Base-by-base conservation (phyloP, 345 rosid species). In the Eucalyptus polybractea region DNA sequence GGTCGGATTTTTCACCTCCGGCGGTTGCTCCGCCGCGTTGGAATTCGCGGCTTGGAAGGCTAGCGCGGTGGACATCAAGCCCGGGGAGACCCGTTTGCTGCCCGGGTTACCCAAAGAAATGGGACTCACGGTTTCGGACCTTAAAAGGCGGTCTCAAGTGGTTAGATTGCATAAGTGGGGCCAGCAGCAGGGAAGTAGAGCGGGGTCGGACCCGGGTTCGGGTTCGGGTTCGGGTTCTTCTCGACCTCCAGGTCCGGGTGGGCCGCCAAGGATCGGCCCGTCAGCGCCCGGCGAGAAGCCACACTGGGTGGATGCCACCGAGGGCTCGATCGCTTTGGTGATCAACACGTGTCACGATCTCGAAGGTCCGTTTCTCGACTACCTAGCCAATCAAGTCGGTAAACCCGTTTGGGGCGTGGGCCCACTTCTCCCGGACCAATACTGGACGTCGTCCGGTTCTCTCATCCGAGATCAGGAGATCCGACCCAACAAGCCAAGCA, bases 341-440 rank as follows among this genome's bases (percentile, higher is more conserved):
- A 62, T 93, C 58, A 94, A 93, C 92, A 94, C 92, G 51, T 93
- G 94, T 83, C 91, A 91, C 44, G 94, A 91, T 53, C 88, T 94
- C 4, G 94, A 94, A 54, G 89, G 94, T 80, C 93, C 91, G 5
- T 93, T 94, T 56, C 87, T 93, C 37, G 90, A 92, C 37, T 92
- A 92, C 89, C 80, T 93, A 69, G 90, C 81, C 21, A 31, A 86
- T 69, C 90, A 88, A 27, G 25, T 88, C 17, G 90, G 90, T 4
- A 88, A 89, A 33, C 93, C 93, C 11, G 91, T 89, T 31, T 92
- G 94, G 94, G 95, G 91, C 7, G 91, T 93, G 69, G 94, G 93
- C 10, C 94, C 93, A 7, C 91, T 92, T 8, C 47, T 92, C n/a
- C 91, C 93, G 17, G 91, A 88, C 13, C 88, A 90, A 29, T 91